phyloP scores from a whole-genome alignment of 441 rosid species.

The Manihot esculenta region DNA sequence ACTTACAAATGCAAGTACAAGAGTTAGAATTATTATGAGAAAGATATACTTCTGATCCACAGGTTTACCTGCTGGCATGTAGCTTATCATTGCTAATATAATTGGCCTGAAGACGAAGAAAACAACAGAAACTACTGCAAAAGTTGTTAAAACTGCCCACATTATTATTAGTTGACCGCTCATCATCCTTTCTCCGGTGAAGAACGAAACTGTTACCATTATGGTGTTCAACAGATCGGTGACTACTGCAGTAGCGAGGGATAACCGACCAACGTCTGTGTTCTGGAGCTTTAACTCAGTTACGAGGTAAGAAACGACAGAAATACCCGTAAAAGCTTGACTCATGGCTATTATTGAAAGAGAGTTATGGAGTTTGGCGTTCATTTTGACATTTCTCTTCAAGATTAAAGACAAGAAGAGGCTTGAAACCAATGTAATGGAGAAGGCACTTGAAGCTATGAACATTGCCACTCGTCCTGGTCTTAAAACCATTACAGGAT shows the following conservation, averaged over 20 bases:
- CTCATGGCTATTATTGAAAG: constrained; percentile 22
- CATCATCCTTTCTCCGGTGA: neutral
- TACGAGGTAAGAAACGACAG: constrained; percentile 28
- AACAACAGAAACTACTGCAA: neutral
- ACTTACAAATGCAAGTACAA: constrained; percentile 24
- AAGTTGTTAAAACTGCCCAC: constrained; percentile 1
- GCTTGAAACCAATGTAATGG: constrained; percentile 3
- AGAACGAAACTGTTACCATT: neutral
- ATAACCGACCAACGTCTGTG: constrained; percentile 40
- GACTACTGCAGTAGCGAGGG: constrained; percentile 35
- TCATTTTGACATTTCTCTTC: constrained; percentile 13
- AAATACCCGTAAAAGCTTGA: constrained; percentile 35
- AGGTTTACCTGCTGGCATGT: constrained; percentile 21
- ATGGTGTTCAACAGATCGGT: constrained; percentile 19
- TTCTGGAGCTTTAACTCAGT: constrained; percentile 36
- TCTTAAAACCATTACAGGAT: constrained; percentile 26
- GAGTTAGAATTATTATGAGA: constrained; percentile 13
- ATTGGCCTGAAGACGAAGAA: constrained; percentile 26
- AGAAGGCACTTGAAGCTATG: constrained; percentile 27
- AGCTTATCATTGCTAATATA: constrained; percentile 10
- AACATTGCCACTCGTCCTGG: constrained; percentile 30
- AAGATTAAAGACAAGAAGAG: constrained; percentile 9
- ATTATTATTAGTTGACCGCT: neutral
- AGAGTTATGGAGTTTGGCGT: constrained; percentile 9
- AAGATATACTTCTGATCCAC: constrained; percentile 23